Evolutionary conservation across 345 rosid species (phyloP), one percentile per base, ranked within the genome.

Genomic region (Tarenaya hassleriana): DNA sequence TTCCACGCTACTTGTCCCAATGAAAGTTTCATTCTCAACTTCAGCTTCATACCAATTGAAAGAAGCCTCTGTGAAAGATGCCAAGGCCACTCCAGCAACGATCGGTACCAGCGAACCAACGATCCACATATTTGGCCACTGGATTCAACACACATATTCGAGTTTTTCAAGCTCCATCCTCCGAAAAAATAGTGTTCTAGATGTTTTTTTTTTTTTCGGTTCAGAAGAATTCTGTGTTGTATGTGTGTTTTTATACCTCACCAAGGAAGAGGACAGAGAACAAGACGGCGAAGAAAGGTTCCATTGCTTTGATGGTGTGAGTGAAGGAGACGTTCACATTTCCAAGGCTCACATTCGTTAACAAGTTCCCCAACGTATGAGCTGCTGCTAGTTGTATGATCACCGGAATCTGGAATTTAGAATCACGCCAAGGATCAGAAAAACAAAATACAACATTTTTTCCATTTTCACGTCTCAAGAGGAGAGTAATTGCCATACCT

Each of bases 271-370:
- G 62, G 38, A 73, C 41, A 47, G 92, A 80, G 39, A 91, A 71
- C 47, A 82, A 61, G 63, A 86, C 96, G 0, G 89, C 78, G 82
- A 84, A 91, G 70, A 91, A 82, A 29, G 92, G 96, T 64, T 91
- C 96, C 96, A 91, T 74, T 29, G 95, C 82, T 76, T 86, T 91
- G 74, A 90, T 73, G 9, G 97, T 90, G 73, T 90, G 94, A 20
- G 96, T 91, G 77, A 91, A 86, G 1, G 98, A 91, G 32, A 91
- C 80, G 18, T 86, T 75, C 10, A 91, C 95, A 58, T 63, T 75
- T 47, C 83, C 92, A 37, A 91, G 47, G 60, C 98, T 86, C 50
- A 87, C 58, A 50, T 86, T 84, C 1, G 98, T 87, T 54, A 91
- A 57, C 66, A 86, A 76, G 71, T 86, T 91, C 2, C 98, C 98